Conservation (phyloP, 441 rosid genomes). For the Theobroma grandiflorum region DNA sequence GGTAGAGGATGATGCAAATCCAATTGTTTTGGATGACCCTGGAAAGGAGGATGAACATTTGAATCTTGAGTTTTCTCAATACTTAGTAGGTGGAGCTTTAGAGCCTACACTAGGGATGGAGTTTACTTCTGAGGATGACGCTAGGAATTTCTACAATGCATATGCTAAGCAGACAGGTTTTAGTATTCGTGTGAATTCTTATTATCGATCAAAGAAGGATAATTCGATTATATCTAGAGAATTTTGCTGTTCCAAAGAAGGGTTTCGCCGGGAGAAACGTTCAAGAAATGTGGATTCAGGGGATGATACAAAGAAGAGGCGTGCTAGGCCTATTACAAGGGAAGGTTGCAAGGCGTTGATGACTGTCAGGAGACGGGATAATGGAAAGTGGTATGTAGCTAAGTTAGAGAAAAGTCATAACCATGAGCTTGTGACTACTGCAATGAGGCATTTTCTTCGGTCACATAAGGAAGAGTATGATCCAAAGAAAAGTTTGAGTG, state of each 20-base stretch:
- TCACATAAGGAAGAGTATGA: conserved; percentile 34
- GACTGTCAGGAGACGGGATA: conserved; percentile 37
- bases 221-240: conserved; percentile 40
- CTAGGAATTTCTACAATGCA: conserved; percentile 22
- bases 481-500: conserved; percentile 21
- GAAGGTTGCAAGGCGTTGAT: conserved; percentile 42
- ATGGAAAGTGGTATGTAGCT: conserved; percentile 39
- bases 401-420: conserved; percentile 39
- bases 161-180: conserved; percentile 22
- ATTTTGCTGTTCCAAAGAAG: conserved; percentile 43
- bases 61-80: conserved; percentile 28
- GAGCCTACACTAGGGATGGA: conserved; percentile 35
- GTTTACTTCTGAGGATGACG: conserved; percentile 23
- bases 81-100: conserved; percentile 23
- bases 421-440: conserved; percentile 37
- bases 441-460: conserved; percentile 39
- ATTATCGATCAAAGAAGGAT: conserved; percentile 41
- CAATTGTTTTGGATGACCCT: conserved; percentile 31
- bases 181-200: conserved; percentile 32
- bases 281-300: conserved; percentile 21
- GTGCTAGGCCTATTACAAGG: conserved; percentile 38
- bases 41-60: conserved; percentile 21
- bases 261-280: conserved; percentile 34
- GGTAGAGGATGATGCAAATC: conserved; percentile 31
- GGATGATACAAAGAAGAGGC: conserved; percentile 29